Percentiles rank a stretch among this genome's conserved stretches.
These are phyloP conservation scores for Candida adriatica DNA, from an alignment of 805 yeast species.

Conservation along the genomic window DNA sequence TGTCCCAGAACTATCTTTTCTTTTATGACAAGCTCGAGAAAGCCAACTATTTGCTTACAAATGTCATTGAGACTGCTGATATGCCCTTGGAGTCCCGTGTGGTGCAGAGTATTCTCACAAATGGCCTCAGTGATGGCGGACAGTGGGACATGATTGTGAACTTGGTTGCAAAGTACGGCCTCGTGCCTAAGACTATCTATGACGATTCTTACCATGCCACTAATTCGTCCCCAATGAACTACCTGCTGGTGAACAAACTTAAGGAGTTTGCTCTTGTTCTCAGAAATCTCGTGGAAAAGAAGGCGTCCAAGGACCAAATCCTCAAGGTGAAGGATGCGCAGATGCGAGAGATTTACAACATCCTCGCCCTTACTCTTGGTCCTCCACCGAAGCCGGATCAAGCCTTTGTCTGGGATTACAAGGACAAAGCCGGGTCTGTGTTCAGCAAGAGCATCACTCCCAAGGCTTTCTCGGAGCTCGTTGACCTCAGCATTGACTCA, in stretches of 20 bases:
- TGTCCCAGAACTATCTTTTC: slow-evolving; percentile 70
- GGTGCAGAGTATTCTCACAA: slow-evolving; percentile 53
- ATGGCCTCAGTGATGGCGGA: slow-evolving; percentile 77
- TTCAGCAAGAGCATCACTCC: slow-evolving; percentile 52
- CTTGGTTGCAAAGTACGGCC: slow-evolving; percentile 71
- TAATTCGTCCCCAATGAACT: slow-evolving; percentile 51
- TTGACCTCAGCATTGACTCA: slow-evolving; percentile 43
- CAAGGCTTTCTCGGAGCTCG: slow-evolving; percentile 49
- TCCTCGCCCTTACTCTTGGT: slow-evolving; percentile 61
- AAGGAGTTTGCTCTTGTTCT: slow-evolving; percentile 68
- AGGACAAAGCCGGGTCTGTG: slow-evolving; percentile 52
- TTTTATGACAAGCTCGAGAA: slow-evolving; percentile 83
- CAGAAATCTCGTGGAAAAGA: slow-evolving; percentile 40
- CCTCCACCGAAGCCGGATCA: slow-evolving; percentile 70
- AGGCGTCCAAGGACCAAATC: slow-evolving; percentile 30
- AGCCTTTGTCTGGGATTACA: slow-evolving; percentile 64
- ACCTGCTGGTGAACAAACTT: slow-evolving; percentile 55
- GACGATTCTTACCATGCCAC: slow-evolving; percentile 54
- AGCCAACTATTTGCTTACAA: slow-evolving; percentile 69
- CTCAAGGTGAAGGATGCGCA: slow-evolving; percentile 34
- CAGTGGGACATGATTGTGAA: slow-evolving; percentile 80
- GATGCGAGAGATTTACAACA: slow-evolving; percentile 55
- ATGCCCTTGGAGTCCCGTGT: slow-evolving; percentile 63
- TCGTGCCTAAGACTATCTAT: slow-evolving; percentile 64
- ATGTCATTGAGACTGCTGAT: slow-evolving; percentile 59